Evolutionary conservation across 1,139 yeast species (phyloP).

Genomic region (Zygosaccharomyces pseudobailii): DNA sequence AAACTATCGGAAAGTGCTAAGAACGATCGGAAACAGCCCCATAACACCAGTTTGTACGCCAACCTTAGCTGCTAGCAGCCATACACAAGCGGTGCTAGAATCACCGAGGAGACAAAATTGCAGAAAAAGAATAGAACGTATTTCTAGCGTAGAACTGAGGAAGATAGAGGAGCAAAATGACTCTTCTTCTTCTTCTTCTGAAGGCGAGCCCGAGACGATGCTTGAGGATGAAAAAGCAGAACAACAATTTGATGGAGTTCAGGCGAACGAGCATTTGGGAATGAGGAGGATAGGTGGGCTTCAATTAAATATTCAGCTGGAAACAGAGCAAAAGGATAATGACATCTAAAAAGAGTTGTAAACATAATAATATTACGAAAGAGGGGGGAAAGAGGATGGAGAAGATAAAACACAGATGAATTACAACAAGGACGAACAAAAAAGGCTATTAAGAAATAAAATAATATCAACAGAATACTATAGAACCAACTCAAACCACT

Average conservation of each 20-base stretch:
- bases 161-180: slow-evolving; percentile 25
- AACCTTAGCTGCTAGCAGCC: slow-evolving; percentile 1
- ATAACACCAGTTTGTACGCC: slow-evolving; percentile 4
- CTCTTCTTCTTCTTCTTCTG: slow-evolving; percentile 14
- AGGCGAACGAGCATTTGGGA: not conserved
- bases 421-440: not conserved
- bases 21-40: slow-evolving; percentile 16
- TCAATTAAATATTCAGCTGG: slow-evolving; percentile 17
- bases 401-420: not conserved
- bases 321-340: not conserved
- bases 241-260: not conserved
- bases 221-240: not conserved
- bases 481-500: not conserved
- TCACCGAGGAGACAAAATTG: slow-evolving; percentile 4
- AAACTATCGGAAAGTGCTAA: slow-evolving; percentile 24
- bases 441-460: not conserved
- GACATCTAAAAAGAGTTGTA: not conserved
- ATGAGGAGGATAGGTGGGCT: slow-evolving; percentile 16
- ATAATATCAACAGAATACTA: not conserved
- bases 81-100: slow-evolving; percentile 2
- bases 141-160: slow-evolving; percentile 23
- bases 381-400: not conserved
- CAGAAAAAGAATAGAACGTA: slow-evolving; percentile 19
- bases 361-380: not conserved
- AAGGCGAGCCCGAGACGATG: slow-evolving; percentile 9